Conservation (phyloP, 1,284 basidiomycete species). For the Abortiporus biennis region DNA sequence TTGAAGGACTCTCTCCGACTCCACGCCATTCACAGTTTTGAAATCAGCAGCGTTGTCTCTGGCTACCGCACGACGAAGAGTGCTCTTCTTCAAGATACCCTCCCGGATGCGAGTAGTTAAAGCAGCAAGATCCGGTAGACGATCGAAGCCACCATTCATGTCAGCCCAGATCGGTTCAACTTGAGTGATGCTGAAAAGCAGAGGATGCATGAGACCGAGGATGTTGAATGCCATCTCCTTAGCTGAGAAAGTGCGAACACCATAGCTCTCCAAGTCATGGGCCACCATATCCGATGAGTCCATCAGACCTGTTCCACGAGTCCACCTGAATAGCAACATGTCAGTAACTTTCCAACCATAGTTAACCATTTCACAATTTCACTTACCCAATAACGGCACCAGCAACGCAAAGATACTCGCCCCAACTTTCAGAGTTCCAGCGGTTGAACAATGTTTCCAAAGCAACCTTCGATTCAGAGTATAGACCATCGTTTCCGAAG, state of each 20-base stretch:
- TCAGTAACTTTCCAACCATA: constrained; percentile 11
- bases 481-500: constrained; percentile 97
- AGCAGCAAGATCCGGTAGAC: constrained; percentile 90
- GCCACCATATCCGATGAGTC: constrained; percentile 92
- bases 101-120: constrained; percentile 84
- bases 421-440: constrained; percentile 98
- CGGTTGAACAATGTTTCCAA: constrained; percentile 97
- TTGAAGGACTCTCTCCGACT: constrained; percentile 91
- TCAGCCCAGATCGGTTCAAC: constrained; percentile 99
- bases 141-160: constrained; percentile 96
- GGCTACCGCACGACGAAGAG: constrained; percentile 88
- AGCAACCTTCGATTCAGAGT: constrained; percentile 98
- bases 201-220: constrained; percentile 96
- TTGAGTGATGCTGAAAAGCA: constrained; percentile 99
- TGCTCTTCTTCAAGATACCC: constrained; percentile 75
- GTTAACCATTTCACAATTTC: constrained; percentile 2
- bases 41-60: constrained; percentile 95
- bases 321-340: constrained; percentile 64
- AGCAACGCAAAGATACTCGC: constrained; percentile 95
- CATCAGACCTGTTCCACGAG: constrained; percentile 98
- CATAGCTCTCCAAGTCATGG: constrained; percentile 89
- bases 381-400: constrained; percentile 95
- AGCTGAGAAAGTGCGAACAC: constrained; percentile 95
- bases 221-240: constrained; percentile 99
- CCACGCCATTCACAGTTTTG: constrained; percentile 85